Evolutionary conservation across 2,329 filamentous ascomycete genomes (phyloP).

Genomic region (Aureobasidium lini): DNA sequence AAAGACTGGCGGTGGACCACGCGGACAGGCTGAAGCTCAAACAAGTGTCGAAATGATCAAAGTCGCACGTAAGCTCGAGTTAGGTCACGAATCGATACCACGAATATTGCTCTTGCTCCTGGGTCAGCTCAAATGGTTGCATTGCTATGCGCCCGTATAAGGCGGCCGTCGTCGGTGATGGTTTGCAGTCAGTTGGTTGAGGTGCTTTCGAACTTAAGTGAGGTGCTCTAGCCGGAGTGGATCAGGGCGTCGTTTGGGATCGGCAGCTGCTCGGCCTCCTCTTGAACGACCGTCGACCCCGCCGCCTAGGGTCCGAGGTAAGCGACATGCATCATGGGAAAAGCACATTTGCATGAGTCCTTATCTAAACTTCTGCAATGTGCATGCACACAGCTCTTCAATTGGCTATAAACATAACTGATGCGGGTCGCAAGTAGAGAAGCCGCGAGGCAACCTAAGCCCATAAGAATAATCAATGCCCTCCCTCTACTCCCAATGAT

Average conservation of each 20-base stretch:
- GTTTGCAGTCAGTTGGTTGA: background rate
- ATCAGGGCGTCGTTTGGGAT: background rate
- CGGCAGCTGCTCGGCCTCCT: background rate
- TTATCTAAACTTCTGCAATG: background rate
- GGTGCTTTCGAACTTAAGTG: background rate
- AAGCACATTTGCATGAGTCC: background rate
- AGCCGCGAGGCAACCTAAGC: background rate
- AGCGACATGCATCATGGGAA: background rate
- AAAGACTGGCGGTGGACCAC: conserved; percentile 13
- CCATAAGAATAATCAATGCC: background rate
- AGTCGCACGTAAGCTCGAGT: conserved; percentile 11
- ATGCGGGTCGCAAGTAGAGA: background rate
- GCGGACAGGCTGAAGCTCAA: background rate
- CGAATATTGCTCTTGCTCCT: conserved; percentile 17
- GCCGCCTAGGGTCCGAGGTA: background rate
- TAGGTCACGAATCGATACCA: conserved; percentile 22
- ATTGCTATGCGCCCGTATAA: background rate
- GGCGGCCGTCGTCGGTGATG: background rate
- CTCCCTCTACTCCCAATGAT: background rate
- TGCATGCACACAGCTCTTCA: background rate
- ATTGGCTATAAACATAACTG: background rate
- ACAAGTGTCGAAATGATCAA: conserved; percentile 5
- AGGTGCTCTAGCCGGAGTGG: background rate
- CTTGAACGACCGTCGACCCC: background rate
- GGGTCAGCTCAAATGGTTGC: conserved; percentile 5